Evolutionary conservation across 306 rosid genomes (phyloP).

Genomic region (Fragaria nilgerrensis): DNA sequence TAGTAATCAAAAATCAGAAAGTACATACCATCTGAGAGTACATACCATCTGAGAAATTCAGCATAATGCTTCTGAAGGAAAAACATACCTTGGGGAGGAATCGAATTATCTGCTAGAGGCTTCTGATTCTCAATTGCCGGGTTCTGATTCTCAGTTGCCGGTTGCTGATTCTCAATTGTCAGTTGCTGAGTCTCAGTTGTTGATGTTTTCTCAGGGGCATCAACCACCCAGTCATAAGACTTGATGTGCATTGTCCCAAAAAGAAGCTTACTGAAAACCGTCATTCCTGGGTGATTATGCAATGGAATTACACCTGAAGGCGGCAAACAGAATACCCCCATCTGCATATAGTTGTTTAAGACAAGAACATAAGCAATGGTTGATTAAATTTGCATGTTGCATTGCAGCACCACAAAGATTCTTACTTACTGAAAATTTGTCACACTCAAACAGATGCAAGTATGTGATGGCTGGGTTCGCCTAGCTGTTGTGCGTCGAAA

Average conservation of each 20-base stretch:
- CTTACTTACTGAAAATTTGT: constrained; percentile 66
- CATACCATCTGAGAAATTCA: neutral
- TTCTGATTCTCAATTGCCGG: neutral
- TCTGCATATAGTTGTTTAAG: constrained; percentile 38
- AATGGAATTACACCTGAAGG: constrained; percentile 94
- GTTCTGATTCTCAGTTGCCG: constrained; percentile 17
- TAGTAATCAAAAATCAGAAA: neutral
- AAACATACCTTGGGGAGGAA: constrained; percentile 49
- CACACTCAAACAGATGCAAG: constrained; percentile 65
- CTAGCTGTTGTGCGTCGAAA: constrained; percentile 32
- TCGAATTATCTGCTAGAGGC: constrained; percentile 14
- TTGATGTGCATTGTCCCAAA: constrained; percentile 95
- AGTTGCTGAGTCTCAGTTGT: constrained; percentile 22
- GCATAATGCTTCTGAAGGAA: neutral
- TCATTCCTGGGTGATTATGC: constrained; percentile 98
- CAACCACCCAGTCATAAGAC: constrained; percentile 86
- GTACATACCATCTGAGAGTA: neutral
- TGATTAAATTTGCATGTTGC: neutral
- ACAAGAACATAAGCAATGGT: constrained; percentile 4
- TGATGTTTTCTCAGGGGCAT: constrained; percentile 36
- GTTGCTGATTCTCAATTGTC: neutral
- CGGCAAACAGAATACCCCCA: constrained; percentile 94
- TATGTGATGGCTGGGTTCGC: constrained; percentile 55
- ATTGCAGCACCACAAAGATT: neutral
- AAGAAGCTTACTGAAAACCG: constrained; percentile 89